phyloP scores from a whole-genome alignment of 2,329 filamentous ascomycete genomes.

The Mariannaea elegans region DNA sequence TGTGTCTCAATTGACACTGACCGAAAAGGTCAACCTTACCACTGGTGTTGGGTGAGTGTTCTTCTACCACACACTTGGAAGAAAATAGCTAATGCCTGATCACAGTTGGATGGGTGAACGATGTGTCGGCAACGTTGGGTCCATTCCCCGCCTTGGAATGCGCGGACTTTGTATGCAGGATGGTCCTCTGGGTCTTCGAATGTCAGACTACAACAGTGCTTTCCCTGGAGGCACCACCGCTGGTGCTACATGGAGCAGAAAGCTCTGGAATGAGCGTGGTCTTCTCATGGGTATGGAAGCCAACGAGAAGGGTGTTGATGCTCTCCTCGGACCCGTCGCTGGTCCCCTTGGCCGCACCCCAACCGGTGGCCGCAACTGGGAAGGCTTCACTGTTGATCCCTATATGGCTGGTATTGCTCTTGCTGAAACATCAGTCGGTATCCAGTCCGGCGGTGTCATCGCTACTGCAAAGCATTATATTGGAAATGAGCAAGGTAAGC shows the following conservation, averaged over 20 bases:
- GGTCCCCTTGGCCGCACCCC: constrained; percentile 59
- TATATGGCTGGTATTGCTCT: constrained; percentile 78
- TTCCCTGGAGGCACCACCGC: constrained; percentile 83
- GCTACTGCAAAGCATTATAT: constrained; percentile 84
- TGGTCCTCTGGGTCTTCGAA: constrained; percentile 81
- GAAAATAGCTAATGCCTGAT: neutral
- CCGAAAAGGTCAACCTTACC: constrained; percentile 94
- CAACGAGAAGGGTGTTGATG: constrained; percentile 78
- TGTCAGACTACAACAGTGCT: constrained; percentile 80
- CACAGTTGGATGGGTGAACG: constrained; percentile 63
- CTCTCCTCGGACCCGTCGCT: constrained; percentile 66
- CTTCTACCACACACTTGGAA: constrained; percentile 36
- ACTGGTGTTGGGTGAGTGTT: constrained; percentile 80
- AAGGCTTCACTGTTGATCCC: constrained; percentile 75
- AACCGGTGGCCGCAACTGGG: constrained; percentile 68
- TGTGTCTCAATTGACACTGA: constrained; percentile 82
- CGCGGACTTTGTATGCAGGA: constrained; percentile 87
- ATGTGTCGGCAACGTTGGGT: constrained; percentile 81
- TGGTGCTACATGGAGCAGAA: constrained; percentile 83
- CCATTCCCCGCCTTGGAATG: constrained; percentile 75
- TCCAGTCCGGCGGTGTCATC: constrained; percentile 83
- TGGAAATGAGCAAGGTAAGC: constrained; percentile 72
- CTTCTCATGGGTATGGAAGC: constrained; percentile 67
- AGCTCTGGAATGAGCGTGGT: constrained; percentile 66
- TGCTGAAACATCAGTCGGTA: constrained; percentile 77